Evolutionary conservation across 2,329 filamentous ascomycete species (phyloP).

Genomic region (Calonectria hawksworthii): DNA sequence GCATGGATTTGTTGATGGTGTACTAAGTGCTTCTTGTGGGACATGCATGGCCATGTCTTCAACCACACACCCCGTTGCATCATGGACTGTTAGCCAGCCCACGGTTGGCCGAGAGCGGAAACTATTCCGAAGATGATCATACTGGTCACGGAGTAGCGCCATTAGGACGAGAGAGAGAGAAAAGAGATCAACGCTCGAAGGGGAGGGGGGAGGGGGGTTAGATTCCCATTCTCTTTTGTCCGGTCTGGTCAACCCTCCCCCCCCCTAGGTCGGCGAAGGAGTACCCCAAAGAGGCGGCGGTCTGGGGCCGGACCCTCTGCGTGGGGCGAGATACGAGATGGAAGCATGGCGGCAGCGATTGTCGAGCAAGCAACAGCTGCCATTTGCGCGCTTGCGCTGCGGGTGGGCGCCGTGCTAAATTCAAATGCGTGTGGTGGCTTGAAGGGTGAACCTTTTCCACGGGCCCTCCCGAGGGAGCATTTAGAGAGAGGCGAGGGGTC

Average conservation of each 20-base stretch:
- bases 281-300: not conserved
- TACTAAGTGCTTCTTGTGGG: not conserved
- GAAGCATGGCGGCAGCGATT: not conserved
- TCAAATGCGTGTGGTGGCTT: constrained; percentile 8
- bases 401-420: not conserved
- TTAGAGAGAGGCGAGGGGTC: not conserved
- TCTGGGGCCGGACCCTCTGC: not conserved
- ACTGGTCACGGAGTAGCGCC: not conserved
- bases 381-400: not conserved
- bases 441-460: not conserved
- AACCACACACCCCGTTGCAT: not conserved
- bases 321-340: not conserved
- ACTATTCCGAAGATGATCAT: constrained; percentile 10
- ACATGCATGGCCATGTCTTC: not conserved
- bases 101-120: not conserved
- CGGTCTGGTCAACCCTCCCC: not conserved
- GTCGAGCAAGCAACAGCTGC: not conserved
- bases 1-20: not conserved
- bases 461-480: not conserved
- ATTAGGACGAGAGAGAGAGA: not conserved
- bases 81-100: not conserved
- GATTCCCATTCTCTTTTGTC: not conserved
- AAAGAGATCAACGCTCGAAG: not conserved
- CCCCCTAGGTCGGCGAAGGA: not conserved
- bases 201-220: too few relatives aligned